phyloP scores from a whole-genome alignment of 441 rosid genomes.

The Metrosideros polymorpha region DNA sequence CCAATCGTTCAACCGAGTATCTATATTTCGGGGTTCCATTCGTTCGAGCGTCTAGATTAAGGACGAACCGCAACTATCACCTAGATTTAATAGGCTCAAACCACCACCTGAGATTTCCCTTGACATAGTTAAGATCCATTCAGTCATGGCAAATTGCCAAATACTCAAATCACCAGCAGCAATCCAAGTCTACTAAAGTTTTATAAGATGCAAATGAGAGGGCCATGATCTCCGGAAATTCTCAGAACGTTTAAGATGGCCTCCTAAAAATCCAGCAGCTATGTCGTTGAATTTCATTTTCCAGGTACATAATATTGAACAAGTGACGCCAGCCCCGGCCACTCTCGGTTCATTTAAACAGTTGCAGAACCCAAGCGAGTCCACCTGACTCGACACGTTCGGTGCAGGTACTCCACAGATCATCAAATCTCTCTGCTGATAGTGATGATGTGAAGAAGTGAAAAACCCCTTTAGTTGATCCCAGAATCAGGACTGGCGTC shows the following conservation, averaged over 20 bases:
- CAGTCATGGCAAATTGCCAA: not conserved
- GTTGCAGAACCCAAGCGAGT: not conserved
- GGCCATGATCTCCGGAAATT: not conserved
- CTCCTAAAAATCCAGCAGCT: not conserved
- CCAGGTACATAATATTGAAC: not conserved
- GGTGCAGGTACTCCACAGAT: not conserved
- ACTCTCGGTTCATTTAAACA: not conserved
- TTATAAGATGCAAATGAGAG: not conserved
- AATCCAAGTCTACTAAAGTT: not conserved
- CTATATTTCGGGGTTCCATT: not conserved
- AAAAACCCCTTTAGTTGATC: not conserved
- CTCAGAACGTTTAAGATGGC: not conserved
- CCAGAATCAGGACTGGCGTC: conserved; percentile 42
- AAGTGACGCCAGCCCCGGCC: not conserved
- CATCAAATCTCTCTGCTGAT: not conserved
- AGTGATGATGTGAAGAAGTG: not conserved
- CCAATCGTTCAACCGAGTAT: not conserved
- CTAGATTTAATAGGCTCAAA: not conserved
- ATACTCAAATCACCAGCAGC: not conserved
- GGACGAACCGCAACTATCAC: not conserved
- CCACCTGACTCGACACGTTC: not conserved
- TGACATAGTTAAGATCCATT: not conserved
- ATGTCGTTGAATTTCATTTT: not conserved
- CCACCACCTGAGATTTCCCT: not conserved
- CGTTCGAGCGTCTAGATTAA: not conserved